Evolutionary conservation across 2,329 filamentous ascomycete species (phyloP).

Genomic region (Berkeleyomyces rouxiae): DNA sequence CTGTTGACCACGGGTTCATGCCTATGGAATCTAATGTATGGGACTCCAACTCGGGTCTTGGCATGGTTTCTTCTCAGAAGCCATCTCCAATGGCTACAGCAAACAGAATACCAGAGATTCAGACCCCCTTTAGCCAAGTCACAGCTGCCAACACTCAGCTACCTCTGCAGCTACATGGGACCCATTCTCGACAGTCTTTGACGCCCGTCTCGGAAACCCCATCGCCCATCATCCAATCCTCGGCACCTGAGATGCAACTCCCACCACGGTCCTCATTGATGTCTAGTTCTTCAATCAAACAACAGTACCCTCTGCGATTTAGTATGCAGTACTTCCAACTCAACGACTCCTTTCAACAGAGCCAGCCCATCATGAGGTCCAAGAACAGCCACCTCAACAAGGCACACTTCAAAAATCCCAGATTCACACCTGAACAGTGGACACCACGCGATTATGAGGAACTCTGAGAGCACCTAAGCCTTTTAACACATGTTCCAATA

Average conservation of each 20-base stretch:
- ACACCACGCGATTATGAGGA: constrained; percentile 24
- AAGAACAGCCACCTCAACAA: constrained; percentile 51
- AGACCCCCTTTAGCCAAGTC: neutral
- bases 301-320: constrained; percentile 30
- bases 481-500: neutral
- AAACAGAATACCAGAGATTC: neutral
- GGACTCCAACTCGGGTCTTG: neutral
- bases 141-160: neutral
- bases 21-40: constrained; percentile 8
- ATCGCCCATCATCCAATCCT: constrained; percentile 4
- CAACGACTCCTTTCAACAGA: constrained; percentile 25
- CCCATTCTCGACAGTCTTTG: neutral
- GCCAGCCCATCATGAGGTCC: constrained; percentile 38
- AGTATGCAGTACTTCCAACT: constrained; percentile 36
- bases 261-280: neutral
- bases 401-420: constrained; percentile 49
- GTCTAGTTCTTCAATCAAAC: constrained; percentile 16
- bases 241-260: neutral
- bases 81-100: neutral
- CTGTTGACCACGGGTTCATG: constrained; percentile 20
- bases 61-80: neutral
- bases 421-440: constrained; percentile 31
- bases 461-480: neutral
- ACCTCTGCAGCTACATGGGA: neutral
- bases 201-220: constrained; percentile 1